A percentile compares a stretch with the other conserved stretches of the same genome.
phyloP scores from a whole-genome alignment of 1,139 yeast genomes.

The Zygoascus meyerae region DNA sequence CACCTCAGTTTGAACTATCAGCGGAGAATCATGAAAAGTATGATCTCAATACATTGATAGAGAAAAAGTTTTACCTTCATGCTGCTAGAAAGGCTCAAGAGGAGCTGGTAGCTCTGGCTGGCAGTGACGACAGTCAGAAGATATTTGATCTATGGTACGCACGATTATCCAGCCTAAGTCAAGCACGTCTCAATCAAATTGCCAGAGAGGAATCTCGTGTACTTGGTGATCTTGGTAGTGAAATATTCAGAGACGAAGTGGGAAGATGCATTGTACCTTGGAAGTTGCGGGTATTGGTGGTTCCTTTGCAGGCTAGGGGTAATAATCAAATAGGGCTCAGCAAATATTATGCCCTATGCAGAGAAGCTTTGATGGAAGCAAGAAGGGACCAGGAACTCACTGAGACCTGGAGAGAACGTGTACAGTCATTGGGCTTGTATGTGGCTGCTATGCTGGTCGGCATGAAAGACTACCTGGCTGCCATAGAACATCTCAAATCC shows the following conservation, averaged over 20 bases:
- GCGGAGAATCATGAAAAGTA: conserved; percentile 16
- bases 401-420: conserved; percentile 25
- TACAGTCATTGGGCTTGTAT: conserved; percentile 29
- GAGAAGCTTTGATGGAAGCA: conserved; percentile 27
- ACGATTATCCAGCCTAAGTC: conserved; percentile 21
- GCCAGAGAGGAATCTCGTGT: conserved; percentile 25
- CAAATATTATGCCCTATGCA: conserved; percentile 26
- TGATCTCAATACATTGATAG: conserved; percentile 16
- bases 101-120: conserved; percentile 14
- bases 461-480: conserved; percentile 31
- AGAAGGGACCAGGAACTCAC: conserved; percentile 1
- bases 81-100: conserved; percentile 24
- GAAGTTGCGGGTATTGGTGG: conserved; percentile 26
- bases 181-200: conserved; percentile 19
- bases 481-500: conserved; percentile 27
- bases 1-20: conserved; percentile 20
- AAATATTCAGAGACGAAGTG: conserved; percentile 21
- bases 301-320: conserved; percentile 26
- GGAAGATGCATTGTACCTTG: conserved; percentile 30
- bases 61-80: conserved; percentile 20
- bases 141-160: conserved; percentile 25
- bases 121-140: conserved; percentile 12
- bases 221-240: conserved; percentile 24
- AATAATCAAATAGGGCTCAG: conserved; percentile 25
- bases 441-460: conserved; percentile 32